Percentiles rank a stretch among this genome's conserved stretches.
These are phyloP conservation scores for Fusarium foetens DNA, from an alignment of 2,329 filamentous ascomycete genomes.

Conservation along the genomic window DNA sequence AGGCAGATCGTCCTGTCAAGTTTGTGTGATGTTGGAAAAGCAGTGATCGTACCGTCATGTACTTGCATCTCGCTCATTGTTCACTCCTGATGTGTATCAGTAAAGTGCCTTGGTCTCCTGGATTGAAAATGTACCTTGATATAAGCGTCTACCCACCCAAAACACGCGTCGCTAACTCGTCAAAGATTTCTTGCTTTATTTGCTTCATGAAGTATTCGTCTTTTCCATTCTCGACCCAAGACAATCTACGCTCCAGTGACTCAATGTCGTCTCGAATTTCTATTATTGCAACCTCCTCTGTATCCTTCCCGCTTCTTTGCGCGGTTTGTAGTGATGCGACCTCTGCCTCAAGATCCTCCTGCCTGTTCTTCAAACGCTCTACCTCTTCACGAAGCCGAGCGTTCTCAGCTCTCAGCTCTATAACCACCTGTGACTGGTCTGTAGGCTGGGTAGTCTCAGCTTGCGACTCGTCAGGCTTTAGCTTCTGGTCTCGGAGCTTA, in stretches of 20 bases:
- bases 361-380: background rate
- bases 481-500: background rate
- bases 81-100: background rate
- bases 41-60: background rate
- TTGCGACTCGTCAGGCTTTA: background rate
- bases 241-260: background rate
- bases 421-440: background rate
- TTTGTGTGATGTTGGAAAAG: background rate
- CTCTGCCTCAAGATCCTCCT: background rate
- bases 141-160: background rate
- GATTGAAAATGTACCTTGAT: background rate
- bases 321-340: background rate
- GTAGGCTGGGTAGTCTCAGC: background rate
- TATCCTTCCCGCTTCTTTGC: background rate
- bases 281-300: background rate
- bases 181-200: conserved; percentile 2
- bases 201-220: background rate
- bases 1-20: too few relatives aligned
- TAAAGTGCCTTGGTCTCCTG: background rate
- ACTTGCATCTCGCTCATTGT: background rate
- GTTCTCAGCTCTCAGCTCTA: background rate
- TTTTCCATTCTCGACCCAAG: background rate
- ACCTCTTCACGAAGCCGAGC: background rate
- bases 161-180: background rate
- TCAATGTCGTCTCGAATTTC: conserved; percentile 1